phyloP scores from a whole-genome alignment of 306 rosid genomes.

The Pachyrhizus erosus region DNA sequence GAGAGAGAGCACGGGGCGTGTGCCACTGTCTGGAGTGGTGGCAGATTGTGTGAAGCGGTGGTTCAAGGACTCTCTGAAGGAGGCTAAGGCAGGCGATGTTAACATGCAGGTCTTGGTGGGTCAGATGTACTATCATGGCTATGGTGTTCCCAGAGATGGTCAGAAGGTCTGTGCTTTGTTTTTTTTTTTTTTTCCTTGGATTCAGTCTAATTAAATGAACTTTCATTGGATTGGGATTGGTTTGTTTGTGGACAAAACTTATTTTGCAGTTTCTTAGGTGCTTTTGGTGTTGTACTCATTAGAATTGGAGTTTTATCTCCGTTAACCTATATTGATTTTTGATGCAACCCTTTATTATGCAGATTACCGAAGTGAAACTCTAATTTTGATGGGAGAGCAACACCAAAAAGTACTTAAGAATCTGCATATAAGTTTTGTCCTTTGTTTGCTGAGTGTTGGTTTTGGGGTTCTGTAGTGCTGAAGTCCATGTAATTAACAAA shows the following conservation, averaged over 20 bases:
- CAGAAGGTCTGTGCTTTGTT: constrained; percentile 62
- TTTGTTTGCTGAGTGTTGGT: constrained; percentile 4
- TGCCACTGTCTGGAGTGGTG: constrained; percentile 82
- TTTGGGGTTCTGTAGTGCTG: constrained; percentile 16
- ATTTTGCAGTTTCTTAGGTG: background rate
- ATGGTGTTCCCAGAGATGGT: constrained; percentile 86
- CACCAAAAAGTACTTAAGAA: background rate
- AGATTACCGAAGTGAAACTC: background rate
- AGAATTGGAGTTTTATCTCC: background rate
- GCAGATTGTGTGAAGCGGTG: constrained; percentile 90
- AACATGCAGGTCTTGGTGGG: constrained; percentile 95
- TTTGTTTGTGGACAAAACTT: background rate
- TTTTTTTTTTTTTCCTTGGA: background rate
- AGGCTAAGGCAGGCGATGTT: constrained; percentile 85
- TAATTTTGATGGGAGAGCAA: background rate
- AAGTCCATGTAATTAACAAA: background rate
- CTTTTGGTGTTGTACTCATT: background rate
- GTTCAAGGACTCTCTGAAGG: constrained; percentile 87
- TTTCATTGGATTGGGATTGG: constrained; percentile 12
- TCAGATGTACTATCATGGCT: constrained; percentile 93
- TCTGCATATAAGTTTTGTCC: background rate
- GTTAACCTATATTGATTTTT: background rate
- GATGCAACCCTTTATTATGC: background rate
- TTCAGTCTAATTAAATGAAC: background rate
- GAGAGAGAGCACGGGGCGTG: constrained; percentile 48